phyloP scores from a whole-genome alignment of 1,139 yeast species.

The Debaryomyces robertsiae region DNA sequence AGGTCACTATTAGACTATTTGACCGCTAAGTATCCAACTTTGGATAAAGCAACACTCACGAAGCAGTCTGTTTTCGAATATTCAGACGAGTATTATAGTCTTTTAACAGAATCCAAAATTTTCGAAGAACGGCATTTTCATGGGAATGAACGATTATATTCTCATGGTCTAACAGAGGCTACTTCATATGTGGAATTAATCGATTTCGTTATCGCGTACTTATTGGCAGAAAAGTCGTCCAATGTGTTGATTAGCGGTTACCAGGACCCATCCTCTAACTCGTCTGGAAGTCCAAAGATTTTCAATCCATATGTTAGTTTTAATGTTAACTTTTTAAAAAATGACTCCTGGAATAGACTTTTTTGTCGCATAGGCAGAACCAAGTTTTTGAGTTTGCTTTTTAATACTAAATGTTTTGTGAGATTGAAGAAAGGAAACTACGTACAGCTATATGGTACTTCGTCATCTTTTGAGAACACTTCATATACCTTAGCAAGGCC shows the following conservation, averaged over 20 bases:
- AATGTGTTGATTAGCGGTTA: slow-evolving; percentile 33
- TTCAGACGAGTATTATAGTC: slow-evolving; percentile 2
- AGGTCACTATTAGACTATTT: slow-evolving; percentile 8
- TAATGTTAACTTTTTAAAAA: slow-evolving; percentile 32
- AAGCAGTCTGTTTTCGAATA: slow-evolving; percentile 2
- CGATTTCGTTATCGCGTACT: slow-evolving; percentile 23
- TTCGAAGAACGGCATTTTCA: neutral
- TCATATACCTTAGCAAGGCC: slow-evolving; percentile 12
- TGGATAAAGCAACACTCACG: neutral
- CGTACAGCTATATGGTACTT: slow-evolving; percentile 42
- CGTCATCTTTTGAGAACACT: slow-evolving; percentile 9
- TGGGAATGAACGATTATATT: neutral
- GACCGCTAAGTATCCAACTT: slow-evolving; percentile 8
- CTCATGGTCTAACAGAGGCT: slow-evolving; percentile 6
- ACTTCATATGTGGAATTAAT: slow-evolving; percentile 28
- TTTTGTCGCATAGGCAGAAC: slow-evolving; percentile 33
- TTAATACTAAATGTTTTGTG: slow-evolving; percentile 30
- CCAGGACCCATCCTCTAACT: slow-evolving; percentile 19
- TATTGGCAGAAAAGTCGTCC: slow-evolving; percentile 20
- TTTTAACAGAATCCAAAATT: slow-evolving; percentile 3
- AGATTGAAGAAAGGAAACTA: slow-evolving; percentile 15
- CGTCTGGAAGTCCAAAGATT: slow-evolving; percentile 17
- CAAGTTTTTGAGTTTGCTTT: slow-evolving; percentile 33
- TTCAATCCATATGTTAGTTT: slow-evolving; percentile 29
- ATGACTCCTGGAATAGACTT: slow-evolving; percentile 38